A percentile compares a stretch with the other conserved stretches of the same genome.
phyloP scores from a whole-genome alignment of 805 yeast genomes.

The Myxozyma monticola region DNA sequence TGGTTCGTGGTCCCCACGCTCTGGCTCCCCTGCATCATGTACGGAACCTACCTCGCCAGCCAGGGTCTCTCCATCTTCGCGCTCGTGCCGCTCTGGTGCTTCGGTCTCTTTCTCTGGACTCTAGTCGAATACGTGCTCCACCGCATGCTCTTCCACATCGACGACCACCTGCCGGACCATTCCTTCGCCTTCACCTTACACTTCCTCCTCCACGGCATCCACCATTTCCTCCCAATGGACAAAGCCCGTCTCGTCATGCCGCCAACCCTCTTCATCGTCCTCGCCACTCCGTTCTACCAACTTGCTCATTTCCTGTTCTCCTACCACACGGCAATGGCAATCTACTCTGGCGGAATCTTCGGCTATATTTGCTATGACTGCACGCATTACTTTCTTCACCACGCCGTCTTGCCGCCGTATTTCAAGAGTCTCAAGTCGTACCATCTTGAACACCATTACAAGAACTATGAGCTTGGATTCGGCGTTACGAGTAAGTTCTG shows the following conservation, averaged over 20 bases:
- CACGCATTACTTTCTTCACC: conserved; percentile 94
- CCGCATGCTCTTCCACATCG: conserved; percentile 91
- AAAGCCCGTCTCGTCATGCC: conserved; percentile 91
- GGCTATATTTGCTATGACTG: conserved; percentile 92
- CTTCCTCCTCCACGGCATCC: conserved; percentile 91
- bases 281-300: conserved; percentile 78
- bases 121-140: conserved; percentile 84
- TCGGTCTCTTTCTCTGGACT: conserved; percentile 94
- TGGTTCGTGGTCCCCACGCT: conserved; percentile 89
- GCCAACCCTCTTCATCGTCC: conserved; percentile 73
- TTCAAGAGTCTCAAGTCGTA: conserved; percentile 80
- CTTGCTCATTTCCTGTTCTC: conserved; percentile 77
- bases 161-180: conserved; percentile 79
- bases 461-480: conserved; percentile 93
- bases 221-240: conserved; percentile 98
- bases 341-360: conserved; percentile 92
- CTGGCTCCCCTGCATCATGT: conserved; percentile 83
- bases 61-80: conserved; percentile 48
- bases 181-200: conserved; percentile 75
- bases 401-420: conserved; percentile 71
- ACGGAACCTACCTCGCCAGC: conserved; percentile 60
- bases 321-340: conserved; percentile 80
- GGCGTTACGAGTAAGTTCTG: conserved; percentile 94
- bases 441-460: conserved; percentile 97
- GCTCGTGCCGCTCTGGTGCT: conserved; percentile 59